phyloP scores from a whole-genome alignment of 1,284 basidiomycete species.

The Tremellales sp. region DNA sequence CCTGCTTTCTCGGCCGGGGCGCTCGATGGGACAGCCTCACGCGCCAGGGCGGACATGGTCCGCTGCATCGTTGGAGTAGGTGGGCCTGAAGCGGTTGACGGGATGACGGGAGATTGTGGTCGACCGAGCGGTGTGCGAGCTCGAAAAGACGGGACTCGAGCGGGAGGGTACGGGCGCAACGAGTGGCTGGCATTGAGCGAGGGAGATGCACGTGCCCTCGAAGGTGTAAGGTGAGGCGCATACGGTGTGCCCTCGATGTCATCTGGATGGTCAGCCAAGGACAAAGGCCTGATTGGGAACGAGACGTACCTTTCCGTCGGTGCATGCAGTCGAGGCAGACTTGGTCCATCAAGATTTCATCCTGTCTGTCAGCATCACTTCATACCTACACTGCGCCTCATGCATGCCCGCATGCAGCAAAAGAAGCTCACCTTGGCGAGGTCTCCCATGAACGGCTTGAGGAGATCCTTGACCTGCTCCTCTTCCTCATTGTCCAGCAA shows the following conservation, averaged over 20 bases:
- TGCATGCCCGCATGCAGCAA: too few relatives aligned
- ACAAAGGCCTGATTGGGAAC: neutral
- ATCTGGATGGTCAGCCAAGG: constrained; percentile 25
- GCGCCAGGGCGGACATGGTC: constrained; percentile 19
- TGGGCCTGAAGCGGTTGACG: constrained; percentile 17
- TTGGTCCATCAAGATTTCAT: constrained; percentile 47
- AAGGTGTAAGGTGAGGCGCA: constrained; percentile 39
- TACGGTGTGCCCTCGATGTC: constrained; percentile 44
- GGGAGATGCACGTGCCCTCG: constrained; percentile 33
- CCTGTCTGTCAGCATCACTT: constrained; percentile 18
- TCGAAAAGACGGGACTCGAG: constrained; percentile 44
- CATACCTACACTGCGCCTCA: neutral
- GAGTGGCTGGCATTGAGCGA: constrained; percentile 19
- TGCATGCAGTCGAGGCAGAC: constrained; percentile 49
- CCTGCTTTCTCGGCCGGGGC: constrained; percentile 46
- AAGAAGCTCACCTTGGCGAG: constrained; percentile 60
- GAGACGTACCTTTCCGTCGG: constrained; percentile 52
- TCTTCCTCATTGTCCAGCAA: constrained; percentile 76
- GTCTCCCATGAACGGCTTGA: constrained; percentile 66
- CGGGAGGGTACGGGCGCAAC: constrained; percentile 45
- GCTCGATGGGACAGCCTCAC: constrained; percentile 60
- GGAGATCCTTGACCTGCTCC: constrained; percentile 70
- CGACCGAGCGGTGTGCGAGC: constrained; percentile 40
- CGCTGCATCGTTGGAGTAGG: constrained; percentile 38
- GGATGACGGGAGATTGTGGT: constrained; percentile 33